phyloP scores from a whole-genome alignment of 352 stramenopile species.

The Pythium diclinum region DNA sequence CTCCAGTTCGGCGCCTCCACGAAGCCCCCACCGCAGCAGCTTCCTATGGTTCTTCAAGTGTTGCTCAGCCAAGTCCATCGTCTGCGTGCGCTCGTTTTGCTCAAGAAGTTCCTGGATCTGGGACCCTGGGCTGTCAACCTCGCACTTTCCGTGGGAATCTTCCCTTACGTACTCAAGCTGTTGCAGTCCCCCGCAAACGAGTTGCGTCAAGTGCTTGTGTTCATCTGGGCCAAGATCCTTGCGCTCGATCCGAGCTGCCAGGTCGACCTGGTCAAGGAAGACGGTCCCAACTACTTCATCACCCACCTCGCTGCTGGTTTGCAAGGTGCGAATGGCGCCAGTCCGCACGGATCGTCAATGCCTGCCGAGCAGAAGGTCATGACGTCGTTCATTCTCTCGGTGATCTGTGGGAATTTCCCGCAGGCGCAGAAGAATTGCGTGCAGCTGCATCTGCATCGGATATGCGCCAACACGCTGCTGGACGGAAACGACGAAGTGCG shows the following conservation, averaged over 20 bases:
- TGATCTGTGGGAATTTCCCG: conserved; percentile 91
- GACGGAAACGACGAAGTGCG: conserved; percentile 69
- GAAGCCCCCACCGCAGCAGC: conserved; percentile 94
- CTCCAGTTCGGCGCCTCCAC: conserved; percentile 91
- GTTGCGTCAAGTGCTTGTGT: conserved; percentile 94
- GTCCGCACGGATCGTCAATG: conserved; percentile 35
- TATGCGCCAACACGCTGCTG: conserved; percentile 60
- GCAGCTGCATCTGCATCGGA: conserved; percentile 85
- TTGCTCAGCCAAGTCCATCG: conserved; percentile 96
- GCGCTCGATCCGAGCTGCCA: conserved; percentile 95
- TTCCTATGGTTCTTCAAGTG: conserved; percentile 98
- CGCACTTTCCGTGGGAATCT: conserved; percentile 95
- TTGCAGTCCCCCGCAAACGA: conserved; percentile 94
- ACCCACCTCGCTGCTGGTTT: conserved; percentile 84
- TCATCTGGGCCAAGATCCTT: conserved; percentile 94
- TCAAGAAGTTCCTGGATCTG: conserved; percentile 96
- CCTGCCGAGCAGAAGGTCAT: conserved; percentile 92
- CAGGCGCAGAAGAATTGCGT: conserved; percentile 93
- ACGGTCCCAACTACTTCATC: conserved; percentile 95
- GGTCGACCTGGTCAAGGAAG: conserved; percentile 96
- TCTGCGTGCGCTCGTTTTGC: conserved; percentile 93
- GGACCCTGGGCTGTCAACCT: conserved; percentile 89
- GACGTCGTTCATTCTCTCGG: conserved; percentile 94
- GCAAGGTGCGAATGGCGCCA: conserved; percentile 30
- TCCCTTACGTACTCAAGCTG: conserved; percentile 98